A percentile compares a stretch with the other conserved stretches of the same genome.
Conservation (phyloP, 2,329 filamentous ascomycete genomes). For the Pseudocercospora cruenta region DNA sequence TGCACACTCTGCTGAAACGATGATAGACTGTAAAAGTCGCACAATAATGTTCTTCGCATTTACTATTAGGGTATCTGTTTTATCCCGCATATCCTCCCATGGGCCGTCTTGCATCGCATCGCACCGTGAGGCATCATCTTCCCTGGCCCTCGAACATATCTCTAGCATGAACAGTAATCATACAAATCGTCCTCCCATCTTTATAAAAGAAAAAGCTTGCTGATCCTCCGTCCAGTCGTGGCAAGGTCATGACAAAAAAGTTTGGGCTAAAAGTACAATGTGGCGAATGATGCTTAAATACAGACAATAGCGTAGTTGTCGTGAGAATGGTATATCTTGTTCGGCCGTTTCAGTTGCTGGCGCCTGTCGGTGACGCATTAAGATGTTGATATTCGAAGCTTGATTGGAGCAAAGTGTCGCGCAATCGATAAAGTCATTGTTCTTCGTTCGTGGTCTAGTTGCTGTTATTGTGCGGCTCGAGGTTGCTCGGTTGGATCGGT, state of each 20-base stretch:
- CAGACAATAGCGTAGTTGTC: slow-evolving; percentile 6
- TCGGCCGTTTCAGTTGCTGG: slow-evolving; percentile 2
- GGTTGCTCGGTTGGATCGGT: slow-evolving; percentile 11
- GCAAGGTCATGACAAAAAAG: slow-evolving; percentile 6
- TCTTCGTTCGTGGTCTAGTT: neutral
- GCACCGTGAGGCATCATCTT: slow-evolving; percentile 1
- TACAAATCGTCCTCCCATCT: slow-evolving; percentile 3
- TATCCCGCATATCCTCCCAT: neutral
- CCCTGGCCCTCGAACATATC: neutral
- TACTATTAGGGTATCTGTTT: slow-evolving; percentile 8
- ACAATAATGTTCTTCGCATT: neutral
- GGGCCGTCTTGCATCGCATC: slow-evolving; percentile 6
- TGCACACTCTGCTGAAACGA: too few relatives aligned
- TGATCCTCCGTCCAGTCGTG: slow-evolving; percentile 1
- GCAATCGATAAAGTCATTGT: neutral
- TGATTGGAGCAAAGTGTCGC: neutral
- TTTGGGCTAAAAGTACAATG: neutral
- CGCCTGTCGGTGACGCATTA: neutral
- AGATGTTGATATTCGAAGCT: neutral
- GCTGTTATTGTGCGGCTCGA: neutral
- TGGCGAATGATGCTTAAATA: slow-evolving; percentile 1
- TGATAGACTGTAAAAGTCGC: neutral
- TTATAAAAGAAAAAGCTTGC: neutral
- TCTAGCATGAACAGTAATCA: neutral
- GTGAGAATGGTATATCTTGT: neutral